A percentile compares a stretch with the other conserved stretches of the same genome.
phyloP scores from a whole-genome alignment of 345 rosid species.

The Eucalyptus polyanthemos region DNA sequence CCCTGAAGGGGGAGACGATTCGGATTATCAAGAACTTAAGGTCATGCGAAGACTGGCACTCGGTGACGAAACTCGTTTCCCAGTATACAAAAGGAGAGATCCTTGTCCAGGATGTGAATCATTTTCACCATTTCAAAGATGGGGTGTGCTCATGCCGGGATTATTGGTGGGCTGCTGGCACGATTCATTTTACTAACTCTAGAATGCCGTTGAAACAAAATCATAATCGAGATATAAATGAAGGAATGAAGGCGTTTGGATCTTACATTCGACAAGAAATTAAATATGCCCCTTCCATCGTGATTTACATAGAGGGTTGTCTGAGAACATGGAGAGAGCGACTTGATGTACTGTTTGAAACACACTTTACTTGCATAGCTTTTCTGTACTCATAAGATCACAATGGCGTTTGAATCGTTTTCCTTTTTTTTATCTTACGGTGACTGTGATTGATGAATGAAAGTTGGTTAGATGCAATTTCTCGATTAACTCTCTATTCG shows the following conservation, averaged over 20 bases:
- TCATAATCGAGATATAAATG: too few relatives aligned
- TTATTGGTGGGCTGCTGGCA: background rate
- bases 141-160: conserved; percentile 82
- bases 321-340: too few relatives aligned
- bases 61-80: conserved; percentile 52
- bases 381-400: background rate
- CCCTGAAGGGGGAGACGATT: too few relatives aligned
- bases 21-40: conserved; percentile 79
- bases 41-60: conserved; percentile 78
- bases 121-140: conserved; percentile 64
- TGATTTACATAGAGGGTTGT: background rate
- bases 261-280: background rate
- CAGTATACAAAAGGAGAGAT: conserved; percentile 58
- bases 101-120: conserved; percentile 73
- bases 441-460: background rate
- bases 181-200: background rate
- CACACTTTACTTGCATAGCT: background rate
- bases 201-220: background rate
- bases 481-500: too few relatives aligned
- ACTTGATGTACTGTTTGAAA: background rate
- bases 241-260: background rate
- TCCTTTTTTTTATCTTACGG: background rate
- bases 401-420: background rate
- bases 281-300: background rate
- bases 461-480: background rate